Evolutionary conservation across 202 grass and related monocot genomes (phyloP).

Genomic region (Thinopyrum obtusiflorum): DNA sequence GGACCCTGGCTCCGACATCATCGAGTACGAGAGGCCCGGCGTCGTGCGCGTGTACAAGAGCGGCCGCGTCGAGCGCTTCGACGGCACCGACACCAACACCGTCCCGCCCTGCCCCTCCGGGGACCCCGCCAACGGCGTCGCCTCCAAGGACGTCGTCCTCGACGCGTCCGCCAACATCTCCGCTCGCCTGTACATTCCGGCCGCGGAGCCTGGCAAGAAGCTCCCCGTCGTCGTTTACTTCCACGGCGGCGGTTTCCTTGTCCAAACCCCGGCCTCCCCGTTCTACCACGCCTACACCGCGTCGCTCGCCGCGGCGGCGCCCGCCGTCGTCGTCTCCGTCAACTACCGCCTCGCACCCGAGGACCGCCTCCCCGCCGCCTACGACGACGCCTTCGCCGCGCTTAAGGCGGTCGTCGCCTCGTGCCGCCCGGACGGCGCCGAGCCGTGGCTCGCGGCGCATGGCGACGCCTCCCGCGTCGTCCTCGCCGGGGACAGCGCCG

Average conservation of each 20-base stretch:
- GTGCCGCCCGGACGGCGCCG: not conserved
- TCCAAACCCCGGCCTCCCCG: not conserved
- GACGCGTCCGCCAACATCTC: not conserved
- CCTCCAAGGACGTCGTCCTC: not conserved
- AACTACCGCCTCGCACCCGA: not conserved
- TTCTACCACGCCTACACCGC: not conserved
- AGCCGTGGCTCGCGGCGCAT: not conserved
- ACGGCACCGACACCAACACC: conserved; percentile 39
- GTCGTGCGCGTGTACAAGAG: conserved; percentile 53
- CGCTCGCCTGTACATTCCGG: not conserved
- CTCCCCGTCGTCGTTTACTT: not conserved
- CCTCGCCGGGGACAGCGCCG: not conserved
- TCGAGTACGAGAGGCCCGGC: conserved; percentile 53
- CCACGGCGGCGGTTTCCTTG: not conserved
- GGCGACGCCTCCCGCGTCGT: not conserved
- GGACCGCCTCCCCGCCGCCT: not conserved
- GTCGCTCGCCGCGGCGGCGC: not conserved
- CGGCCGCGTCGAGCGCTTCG: conserved; percentile 65
- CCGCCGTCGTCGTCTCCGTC: not conserved
- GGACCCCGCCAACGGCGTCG: not conserved
- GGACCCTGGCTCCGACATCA: not conserved
- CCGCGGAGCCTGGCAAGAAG: not conserved
- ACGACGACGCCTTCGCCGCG: not conserved
- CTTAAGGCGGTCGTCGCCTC: not conserved
- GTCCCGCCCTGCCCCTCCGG: not conserved